Base-by-base conservation (phyloP, 192 early-diverging fungal genomes). In the Coemansia sp. region DNA sequence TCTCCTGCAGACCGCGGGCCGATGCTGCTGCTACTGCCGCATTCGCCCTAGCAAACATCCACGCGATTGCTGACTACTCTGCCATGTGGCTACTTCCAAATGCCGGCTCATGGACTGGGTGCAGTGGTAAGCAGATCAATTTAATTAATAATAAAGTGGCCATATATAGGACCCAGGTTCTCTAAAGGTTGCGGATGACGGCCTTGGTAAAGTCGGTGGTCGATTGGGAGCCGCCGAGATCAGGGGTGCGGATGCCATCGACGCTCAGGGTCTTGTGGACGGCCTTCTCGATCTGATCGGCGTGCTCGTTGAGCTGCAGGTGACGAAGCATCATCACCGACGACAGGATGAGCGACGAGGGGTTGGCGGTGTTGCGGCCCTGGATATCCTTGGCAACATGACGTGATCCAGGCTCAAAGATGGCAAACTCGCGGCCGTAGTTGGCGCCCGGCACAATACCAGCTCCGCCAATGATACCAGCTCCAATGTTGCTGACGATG, bases 401-500 rank as follows among this genome's bases (percentile, higher is more conserved):
- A 86, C 96, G 94, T 84, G 94, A 98, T 66, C 96, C 92, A 22
- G 97, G 95, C 86, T 99, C 96, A 68, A 99, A 99, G 73, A 99
- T 93, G 59, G 95, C 96, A 83, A 87, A 97, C 83, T 99, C 91
- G 70, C 92, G 87, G 66, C 97, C 97, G 85, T 97, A 94, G 91
- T 98, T 99, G 86, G 92, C 93, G 47, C 97, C 97, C 40, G 97
- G 95, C 62, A 97, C 90, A 72, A 98, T 88, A 79, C 95, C 97
- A 16, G 96, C 94, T 35, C 96, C 94, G 68, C 97, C 96, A 61
- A 98, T 92, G 35, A 99, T 86, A 52, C 90, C 97, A 63, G 97
- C 95, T 67, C 97, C 97, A 64, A 99, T 92, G 85, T 99, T 99
- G 74, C 93, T 94, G 58, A 98, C 90, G 76, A 99, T 99, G 90